phyloP scores from a whole-genome alignment of 176 grass and related monocot genomes.

The Musa acuminata region DNA sequence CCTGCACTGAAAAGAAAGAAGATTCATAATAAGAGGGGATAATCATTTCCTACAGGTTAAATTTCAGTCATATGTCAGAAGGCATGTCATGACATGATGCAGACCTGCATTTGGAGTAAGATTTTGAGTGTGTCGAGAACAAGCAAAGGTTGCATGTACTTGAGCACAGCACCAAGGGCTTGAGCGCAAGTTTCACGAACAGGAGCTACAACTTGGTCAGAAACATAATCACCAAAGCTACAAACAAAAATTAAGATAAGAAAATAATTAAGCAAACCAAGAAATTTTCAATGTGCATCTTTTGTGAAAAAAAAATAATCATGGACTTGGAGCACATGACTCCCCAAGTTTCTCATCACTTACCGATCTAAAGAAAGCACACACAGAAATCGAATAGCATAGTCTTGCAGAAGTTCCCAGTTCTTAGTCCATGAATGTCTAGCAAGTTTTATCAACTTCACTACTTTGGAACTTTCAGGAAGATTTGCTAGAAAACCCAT shows the following conservation, averaged over 20 bases:
- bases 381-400: conserved; percentile 90
- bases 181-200: conserved; percentile 97
- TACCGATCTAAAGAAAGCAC: conserved; percentile 98
- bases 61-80: background rate
- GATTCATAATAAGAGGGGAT: conserved; percentile 20
- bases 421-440: conserved; percentile 75
- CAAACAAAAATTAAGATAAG: conserved; percentile 3
- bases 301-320: too few relatives aligned
- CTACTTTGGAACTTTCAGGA: conserved; percentile 55
- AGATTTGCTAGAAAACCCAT: conserved; percentile 33
- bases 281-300: too few relatives aligned
- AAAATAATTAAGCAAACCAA: conserved; percentile 5
- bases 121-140: conserved; percentile 82
- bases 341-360: conserved; percentile 15
- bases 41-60: conserved; percentile 10
- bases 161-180: conserved; percentile 93
- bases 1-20: conserved; percentile 87
- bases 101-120: conserved; percentile 90
- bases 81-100: conserved; percentile 20
- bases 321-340: background rate
- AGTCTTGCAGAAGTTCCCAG: conserved; percentile 98
- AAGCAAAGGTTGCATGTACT: conserved; percentile 92
- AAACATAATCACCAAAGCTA: conserved; percentile 99
- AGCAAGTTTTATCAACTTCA: conserved; percentile 61
- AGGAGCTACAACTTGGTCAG: conserved; percentile 97